Evolutionary conservation across 2,329 filamentous ascomycete species (phyloP), one percentile per base, ranked within the genome.

Genomic region (Epichloe amarillans): DNA sequence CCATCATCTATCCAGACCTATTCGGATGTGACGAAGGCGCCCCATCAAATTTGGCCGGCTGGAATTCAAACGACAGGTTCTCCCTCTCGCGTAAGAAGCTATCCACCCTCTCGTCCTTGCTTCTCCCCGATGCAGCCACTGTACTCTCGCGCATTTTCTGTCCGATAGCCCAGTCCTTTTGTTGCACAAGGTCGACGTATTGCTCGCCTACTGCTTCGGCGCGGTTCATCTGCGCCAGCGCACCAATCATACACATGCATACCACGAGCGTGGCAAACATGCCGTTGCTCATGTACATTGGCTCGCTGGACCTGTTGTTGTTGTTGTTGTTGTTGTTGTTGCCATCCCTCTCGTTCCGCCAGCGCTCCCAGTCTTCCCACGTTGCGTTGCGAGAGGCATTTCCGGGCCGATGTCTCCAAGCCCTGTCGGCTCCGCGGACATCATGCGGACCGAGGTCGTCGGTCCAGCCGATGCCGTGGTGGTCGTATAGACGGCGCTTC

Each of bases 361-460:
- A 95, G 43, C 75, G 76, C 69, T 95, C 88, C 90, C 90, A 96
- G 65, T 98, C 93, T 64, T 98, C 93, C 93, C 93, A 98, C 0
- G 93, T 97, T 1, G 88, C 93, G 64, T 97, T 97, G 58, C 69
- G 68, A 47, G 74, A 75, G 12, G 77, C 65, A 50, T 67, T 76
- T 23, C 71, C 72, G 0, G 72, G 69, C 36, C 64, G 62, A 14
- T 69, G 59, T 37, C 76, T 71, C 77, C 77, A 82, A 4, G 66
- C 61, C 23, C 62, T 65, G 54, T 79, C 71, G 15, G 67, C 64
- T 19, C 64, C 63, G 47, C 68, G 63, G 56, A 70, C 61, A 49
- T 84, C 57, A 33, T 84, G 59, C 70, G 79, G 46, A 66, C 70
- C 59, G 11, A 43, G 48, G 83, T 82, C 57, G 17, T 69, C 68